Conservation (phyloP, 31 red algal genomes). For the Endocladia muricata region DNA sequence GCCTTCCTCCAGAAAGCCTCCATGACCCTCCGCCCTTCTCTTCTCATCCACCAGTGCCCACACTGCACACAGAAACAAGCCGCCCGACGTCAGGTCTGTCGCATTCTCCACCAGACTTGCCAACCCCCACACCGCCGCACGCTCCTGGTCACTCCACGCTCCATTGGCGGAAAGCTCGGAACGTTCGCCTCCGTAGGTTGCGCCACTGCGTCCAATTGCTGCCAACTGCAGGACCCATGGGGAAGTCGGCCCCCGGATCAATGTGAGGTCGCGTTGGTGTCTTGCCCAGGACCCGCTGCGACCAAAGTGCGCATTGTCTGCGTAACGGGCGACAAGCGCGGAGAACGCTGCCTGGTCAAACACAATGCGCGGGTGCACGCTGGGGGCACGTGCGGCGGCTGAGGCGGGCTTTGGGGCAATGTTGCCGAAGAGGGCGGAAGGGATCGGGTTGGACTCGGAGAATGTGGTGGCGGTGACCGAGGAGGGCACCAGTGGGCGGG, state of each 20-base stretch:
- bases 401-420: background rate
- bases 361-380: conserved; percentile 2
- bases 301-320: background rate
- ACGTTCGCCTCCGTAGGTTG: background rate
- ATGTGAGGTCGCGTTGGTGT: background rate
- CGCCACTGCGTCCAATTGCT: background rate
- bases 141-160: no score
- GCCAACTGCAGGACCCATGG: background rate
- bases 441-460: background rate
- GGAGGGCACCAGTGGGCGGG: no score
- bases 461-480: background rate
- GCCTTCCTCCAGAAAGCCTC: background rate
- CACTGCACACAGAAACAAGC: background rate
- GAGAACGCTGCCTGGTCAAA: background rate
- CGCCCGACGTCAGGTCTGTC: background rate
- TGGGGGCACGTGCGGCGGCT: background rate
- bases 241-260: background rate
- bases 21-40: background rate
- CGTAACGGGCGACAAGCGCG: background rate
- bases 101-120: background rate
- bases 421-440: background rate
- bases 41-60: background rate
- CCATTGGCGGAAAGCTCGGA: background rate
- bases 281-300: background rate
- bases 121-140: background rate